Evolutionary conservation across 176 grass and related monocot species (phyloP).

Genomic region (Hordeum vulgare): DNA sequence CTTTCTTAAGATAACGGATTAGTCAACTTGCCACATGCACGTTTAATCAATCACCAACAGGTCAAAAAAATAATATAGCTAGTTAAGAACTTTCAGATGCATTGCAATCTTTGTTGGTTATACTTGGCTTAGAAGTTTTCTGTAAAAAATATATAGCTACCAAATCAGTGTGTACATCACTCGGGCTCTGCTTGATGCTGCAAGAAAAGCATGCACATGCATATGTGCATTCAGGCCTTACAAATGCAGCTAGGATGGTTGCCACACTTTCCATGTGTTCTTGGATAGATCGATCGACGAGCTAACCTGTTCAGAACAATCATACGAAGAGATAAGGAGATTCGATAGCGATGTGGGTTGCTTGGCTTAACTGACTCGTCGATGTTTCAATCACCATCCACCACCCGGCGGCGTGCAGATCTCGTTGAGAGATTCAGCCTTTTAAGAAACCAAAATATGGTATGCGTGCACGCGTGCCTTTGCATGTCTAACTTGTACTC

Average conservation of each 20-base stretch:
- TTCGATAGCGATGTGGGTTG: constrained; percentile 14
- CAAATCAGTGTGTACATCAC: background rate
- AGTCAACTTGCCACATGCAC: background rate
- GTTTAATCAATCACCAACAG: background rate
- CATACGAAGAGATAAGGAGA: background rate
- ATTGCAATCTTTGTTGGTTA: too few species aligned
- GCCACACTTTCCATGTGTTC: constrained; percentile 25
- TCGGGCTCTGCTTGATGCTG: background rate
- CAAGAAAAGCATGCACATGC: background rate
- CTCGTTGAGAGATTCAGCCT: background rate
- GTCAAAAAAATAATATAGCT: too few species aligned
- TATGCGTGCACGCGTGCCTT: background rate
- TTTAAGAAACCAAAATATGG: background rate
- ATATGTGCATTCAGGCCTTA: background rate
- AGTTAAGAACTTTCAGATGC: too few species aligned
- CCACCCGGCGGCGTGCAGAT: background rate
- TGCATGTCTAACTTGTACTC: background rate
- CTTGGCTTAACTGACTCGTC: constrained; percentile 18
- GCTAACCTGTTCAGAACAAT: background rate
- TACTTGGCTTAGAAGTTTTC: too few species aligned
- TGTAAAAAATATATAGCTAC: too few species aligned
- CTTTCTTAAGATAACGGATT: background rate
- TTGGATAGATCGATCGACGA: background rate
- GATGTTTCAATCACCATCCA: background rate
- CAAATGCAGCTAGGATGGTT: background rate